A percentile compares a stretch with the other conserved stretches of the same genome.
Conservation (phyloP, 2,329 filamentous ascomycete species). For the Zelopaecilomyces penicillatus region DNA sequence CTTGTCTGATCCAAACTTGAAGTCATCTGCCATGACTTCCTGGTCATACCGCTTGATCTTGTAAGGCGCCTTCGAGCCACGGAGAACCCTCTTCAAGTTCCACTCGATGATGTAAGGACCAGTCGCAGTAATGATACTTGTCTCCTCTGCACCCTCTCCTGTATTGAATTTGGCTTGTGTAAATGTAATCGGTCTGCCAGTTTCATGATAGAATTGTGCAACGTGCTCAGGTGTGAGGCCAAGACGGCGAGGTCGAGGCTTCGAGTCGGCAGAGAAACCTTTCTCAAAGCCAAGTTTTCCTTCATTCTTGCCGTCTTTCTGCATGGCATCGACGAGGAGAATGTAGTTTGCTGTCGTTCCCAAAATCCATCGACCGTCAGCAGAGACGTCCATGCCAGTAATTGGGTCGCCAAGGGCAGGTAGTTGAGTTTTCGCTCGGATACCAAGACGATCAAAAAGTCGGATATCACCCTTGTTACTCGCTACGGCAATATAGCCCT, state of each 20-base stretch:
- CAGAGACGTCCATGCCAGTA: slow-evolving; percentile 87
- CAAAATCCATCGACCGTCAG: slow-evolving; percentile 91
- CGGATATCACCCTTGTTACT: slow-evolving; percentile 97
- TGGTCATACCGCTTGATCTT: slow-evolving; percentile 94
- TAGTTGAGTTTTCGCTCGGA: slow-evolving; percentile 95
- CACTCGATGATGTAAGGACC: slow-evolving; percentile 96
- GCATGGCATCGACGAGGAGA: slow-evolving; percentile 82
- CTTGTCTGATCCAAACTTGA: slow-evolving; percentile 94
- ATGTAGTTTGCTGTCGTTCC: slow-evolving; percentile 93
- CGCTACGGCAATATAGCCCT: slow-evolving; percentile 93
- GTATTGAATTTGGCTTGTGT: slow-evolving; percentile 93
- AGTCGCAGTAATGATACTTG: slow-evolving; percentile 92
- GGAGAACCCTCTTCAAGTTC: slow-evolving; percentile 84
- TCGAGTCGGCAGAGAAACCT: slow-evolving; percentile 82
- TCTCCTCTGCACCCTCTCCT: slow-evolving; percentile 71
- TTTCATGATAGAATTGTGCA: slow-evolving; percentile 96
- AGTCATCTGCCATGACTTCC: slow-evolving; percentile 95
- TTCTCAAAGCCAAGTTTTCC: slow-evolving; percentile 98
- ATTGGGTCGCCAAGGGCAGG: slow-evolving; percentile 93
- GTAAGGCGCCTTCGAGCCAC: slow-evolving; percentile 77
- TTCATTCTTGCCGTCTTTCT: slow-evolving; percentile 90
- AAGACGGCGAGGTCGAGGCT: slow-evolving; percentile 86
- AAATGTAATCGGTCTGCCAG: slow-evolving; percentile 75
- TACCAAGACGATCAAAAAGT: slow-evolving; percentile 89
- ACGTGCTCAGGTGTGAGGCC: slow-evolving; percentile 86